These are phyloP conservation scores for Ramaria rubella DNA, from an alignment of 768 basidiomycete species.

Conservation along the genomic window DNA sequence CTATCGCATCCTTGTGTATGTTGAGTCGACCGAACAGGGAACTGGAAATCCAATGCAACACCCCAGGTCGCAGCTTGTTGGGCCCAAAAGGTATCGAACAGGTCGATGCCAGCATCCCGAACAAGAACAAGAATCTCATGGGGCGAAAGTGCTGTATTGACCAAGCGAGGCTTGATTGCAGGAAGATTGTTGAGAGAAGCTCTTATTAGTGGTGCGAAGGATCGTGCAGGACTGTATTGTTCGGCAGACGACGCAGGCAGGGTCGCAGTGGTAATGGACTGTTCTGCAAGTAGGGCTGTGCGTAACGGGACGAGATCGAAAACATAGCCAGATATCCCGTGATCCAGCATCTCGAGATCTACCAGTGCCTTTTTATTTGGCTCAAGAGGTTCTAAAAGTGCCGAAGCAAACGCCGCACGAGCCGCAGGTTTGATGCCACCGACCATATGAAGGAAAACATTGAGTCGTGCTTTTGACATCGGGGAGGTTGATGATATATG, in stretches of 20 bases:
- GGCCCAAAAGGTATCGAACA: conserved; percentile 73
- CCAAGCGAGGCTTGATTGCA: conserved; percentile 52
- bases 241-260: not conserved
- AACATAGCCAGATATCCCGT: conserved; percentile 62
- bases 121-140: conserved; percentile 72
- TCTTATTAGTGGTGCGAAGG: conserved; percentile 37
- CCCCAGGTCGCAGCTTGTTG: conserved; percentile 61
- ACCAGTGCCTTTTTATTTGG: conserved; percentile 49
- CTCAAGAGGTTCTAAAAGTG: conserved; percentile 49
- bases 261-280: not conserved
- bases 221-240: conserved; percentile 14
- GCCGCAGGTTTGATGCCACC: conserved; percentile 53
- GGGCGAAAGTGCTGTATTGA: conserved; percentile 51
- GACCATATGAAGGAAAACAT: conserved; percentile 63
- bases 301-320: conserved; percentile 57
- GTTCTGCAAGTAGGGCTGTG: conserved; percentile 23
- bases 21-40: conserved; percentile 40
- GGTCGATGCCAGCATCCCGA: conserved; percentile 57
- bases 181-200: conserved; percentile 56
- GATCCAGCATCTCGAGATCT: conserved; percentile 53
- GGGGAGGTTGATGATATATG: not conserved
- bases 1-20: not conserved
- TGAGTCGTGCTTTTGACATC: conserved; percentile 25
- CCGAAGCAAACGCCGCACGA: conserved; percentile 55
- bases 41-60: conserved; percentile 71